phyloP scores from a whole-genome alignment of 495 filamentous ascomycete genomes.

The Penicillium cataractarum region DNA sequence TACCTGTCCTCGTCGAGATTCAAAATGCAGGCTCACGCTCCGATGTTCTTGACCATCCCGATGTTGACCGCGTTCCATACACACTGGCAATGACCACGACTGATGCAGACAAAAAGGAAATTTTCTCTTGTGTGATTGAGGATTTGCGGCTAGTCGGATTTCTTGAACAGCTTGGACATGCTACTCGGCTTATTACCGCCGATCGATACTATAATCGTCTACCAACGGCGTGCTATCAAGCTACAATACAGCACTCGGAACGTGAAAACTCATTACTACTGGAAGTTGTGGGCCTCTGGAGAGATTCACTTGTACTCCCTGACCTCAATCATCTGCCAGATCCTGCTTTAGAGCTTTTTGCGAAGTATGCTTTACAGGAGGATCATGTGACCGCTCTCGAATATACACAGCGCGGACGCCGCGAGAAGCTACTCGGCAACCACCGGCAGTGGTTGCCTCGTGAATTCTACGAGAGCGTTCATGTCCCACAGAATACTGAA shows the following conservation, averaged over 20 bases:
- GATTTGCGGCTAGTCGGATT: slow-evolving; percentile 26
- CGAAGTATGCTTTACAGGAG: slow-evolving; percentile 36
- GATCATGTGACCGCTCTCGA: not conserved
- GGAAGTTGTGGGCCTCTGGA: slow-evolving; percentile 41
- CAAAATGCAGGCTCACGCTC: not conserved
- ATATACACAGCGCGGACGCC: slow-evolving; percentile 3
- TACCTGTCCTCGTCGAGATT: slow-evolving; percentile 30
- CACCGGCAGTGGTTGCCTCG: slow-evolving; percentile 47
- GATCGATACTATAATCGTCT: slow-evolving; percentile 30
- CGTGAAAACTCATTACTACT: slow-evolving; percentile 30
- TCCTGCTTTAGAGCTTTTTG: slow-evolving; percentile 30
- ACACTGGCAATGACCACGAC: slow-evolving; percentile 24
- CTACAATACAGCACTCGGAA: slow-evolving; percentile 24
- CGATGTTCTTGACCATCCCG: not conserved
- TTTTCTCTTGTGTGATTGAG: slow-evolving; percentile 25
- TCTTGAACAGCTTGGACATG: slow-evolving; percentile 27
- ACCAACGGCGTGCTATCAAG: slow-evolving; percentile 41
- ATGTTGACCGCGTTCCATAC: slow-evolving; percentile 11
- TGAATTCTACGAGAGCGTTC: slow-evolving; percentile 68
- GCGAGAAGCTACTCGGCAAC: slow-evolving; percentile 19
- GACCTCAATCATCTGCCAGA: slow-evolving; percentile 23
- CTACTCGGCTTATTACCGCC: slow-evolving; percentile 25
- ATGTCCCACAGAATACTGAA: slow-evolving; percentile 54
- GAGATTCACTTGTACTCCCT: slow-evolving; percentile 40
- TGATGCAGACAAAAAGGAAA: slow-evolving; percentile 13